These are phyloP conservation scores for Aspergillus sp. DNA, from an alignment of 2,329 filamentous ascomycete species.

Conservation along the genomic window DNA sequence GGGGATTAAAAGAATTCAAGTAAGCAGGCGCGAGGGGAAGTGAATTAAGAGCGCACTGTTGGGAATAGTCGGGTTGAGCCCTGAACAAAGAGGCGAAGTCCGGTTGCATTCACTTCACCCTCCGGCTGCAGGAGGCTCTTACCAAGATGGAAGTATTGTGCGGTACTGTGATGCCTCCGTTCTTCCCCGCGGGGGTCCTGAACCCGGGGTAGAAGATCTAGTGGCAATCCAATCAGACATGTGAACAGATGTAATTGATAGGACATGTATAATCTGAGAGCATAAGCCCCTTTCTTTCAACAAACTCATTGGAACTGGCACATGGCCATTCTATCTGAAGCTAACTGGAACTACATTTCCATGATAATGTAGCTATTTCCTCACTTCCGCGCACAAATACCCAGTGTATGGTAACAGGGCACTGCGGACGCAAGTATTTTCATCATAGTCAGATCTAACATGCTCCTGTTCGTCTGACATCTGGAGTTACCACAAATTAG, in stretches of 20 bases:
- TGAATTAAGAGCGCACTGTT: neutral
- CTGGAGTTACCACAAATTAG: neutral
- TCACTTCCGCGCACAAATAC: neutral
- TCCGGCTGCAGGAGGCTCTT: neutral
- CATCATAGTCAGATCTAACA: neutral
- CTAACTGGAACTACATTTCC: neutral
- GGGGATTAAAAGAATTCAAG: neutral
- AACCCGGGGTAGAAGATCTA: neutral
- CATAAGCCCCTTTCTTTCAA: neutral
- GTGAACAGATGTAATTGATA: neutral
- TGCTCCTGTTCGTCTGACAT: constrained; percentile 1
- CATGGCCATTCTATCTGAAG: neutral
- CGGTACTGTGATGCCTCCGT: neutral
- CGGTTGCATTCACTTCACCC: neutral
- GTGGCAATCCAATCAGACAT: neutral
- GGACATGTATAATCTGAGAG: neutral
- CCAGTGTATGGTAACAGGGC: neutral
- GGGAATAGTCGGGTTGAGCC: neutral
- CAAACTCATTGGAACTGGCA: neutral
- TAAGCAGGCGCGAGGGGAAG: neutral
- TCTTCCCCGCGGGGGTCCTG: neutral
- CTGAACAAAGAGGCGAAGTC: neutral
- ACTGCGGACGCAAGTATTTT: neutral
- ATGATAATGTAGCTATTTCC: neutral
- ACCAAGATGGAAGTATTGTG: neutral